Base-by-base conservation (phyloP, 257 asterid genomes). In the Mitragyna speciosa region DNA sequence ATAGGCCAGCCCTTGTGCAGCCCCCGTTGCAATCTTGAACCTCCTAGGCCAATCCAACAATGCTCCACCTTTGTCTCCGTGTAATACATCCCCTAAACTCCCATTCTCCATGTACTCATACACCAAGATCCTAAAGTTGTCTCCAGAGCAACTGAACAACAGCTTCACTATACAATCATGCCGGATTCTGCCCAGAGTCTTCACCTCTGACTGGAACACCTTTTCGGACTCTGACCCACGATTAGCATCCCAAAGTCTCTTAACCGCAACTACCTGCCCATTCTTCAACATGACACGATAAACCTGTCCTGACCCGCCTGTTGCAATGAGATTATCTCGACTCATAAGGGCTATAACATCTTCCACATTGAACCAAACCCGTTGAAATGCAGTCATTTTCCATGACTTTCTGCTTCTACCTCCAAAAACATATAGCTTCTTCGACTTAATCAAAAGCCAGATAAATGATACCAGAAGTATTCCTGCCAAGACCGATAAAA, bases 1-100 rank as follows among this genome's bases (percentile, higher is more conserved):
- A 82, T 94, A 94, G 67, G 98, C 94, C 49, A 94, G 88, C 73
- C 98, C 98, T 56, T 91, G 92, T 12, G 98, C 97, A 0, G 95
- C 88, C 73, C 97, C 97, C 14, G 84, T 66, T 33, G 96, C 97
- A 71, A 94, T 87, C 70, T 80, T 78, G 9, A 84, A 89, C 87
- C 97, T 80, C 72, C 84, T 89, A 0, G 90, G 92, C 98, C 98
- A 93, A 73, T 91, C 97, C 83, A 94, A 79, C 66, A 87, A n/a
- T 14, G 73, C 48, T 4, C 89, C 95, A 28, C 90, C 90, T 82
- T 90, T 86, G 70, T 89, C 97, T 30, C 91, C 93, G 58, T 88
- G 89, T 84, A 94, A 82, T 45, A 89, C 92, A 71, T 92, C 94
- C 31, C 92, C 96, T 78, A 92, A 87, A 81, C 94, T 92, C 81